Percentiles rank a stretch among this genome's conserved stretches.
Conservation (phyloP, 495 filamentous ascomycete species). For the Rusavskia elegans region DNA sequence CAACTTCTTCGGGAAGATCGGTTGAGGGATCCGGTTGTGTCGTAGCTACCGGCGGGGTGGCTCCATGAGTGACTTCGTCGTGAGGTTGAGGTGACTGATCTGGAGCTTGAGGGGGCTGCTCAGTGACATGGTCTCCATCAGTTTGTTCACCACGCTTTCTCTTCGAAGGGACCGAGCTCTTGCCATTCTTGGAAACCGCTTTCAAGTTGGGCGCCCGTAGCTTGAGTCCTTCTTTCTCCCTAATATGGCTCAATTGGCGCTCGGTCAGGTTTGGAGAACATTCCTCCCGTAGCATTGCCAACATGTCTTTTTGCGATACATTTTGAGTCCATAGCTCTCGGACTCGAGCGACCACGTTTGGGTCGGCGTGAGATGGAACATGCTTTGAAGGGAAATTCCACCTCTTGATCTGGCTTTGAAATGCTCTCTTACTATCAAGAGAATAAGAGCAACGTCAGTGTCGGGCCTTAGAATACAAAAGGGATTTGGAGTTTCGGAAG, state of each 20-base stretch:
- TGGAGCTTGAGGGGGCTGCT: conserved; percentile 4
- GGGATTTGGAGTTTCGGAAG: too few species aligned
- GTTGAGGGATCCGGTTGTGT: conserved; percentile 17
- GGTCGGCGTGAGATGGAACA: conserved; percentile 51
- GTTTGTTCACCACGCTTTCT: conserved; percentile 2
- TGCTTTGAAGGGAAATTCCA: conserved; percentile 68
- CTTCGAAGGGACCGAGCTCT: conserved; percentile 6
- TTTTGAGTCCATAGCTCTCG: conserved; percentile 67
- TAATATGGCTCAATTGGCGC: conserved; percentile 48
- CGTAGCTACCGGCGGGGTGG: conserved; percentile 9
- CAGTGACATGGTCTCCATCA: neutral
- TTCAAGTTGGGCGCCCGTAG: conserved; percentile 45
- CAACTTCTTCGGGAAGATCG: conserved; percentile 32
- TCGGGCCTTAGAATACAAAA: too few species aligned
- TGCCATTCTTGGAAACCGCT: conserved; percentile 15
- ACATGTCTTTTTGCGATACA: conserved; percentile 53
- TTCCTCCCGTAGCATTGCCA: conserved; percentile 48
- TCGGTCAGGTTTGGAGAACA: conserved; percentile 52
- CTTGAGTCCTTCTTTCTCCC: conserved; percentile 47
- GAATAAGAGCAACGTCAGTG: too few species aligned
- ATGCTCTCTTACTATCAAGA: conserved; percentile 47
- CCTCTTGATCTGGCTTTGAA: conserved; percentile 55
- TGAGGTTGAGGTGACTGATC: conserved; percentile 22
- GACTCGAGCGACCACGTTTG: conserved; percentile 45
- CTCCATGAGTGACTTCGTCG: conserved; percentile 17